Percentiles rank a stretch among this genome's conserved stretches.
Evolutionary conservation across 148 eudicot genomes (phyloP).

Genomic region (Euryodendron excelsum): DNA sequence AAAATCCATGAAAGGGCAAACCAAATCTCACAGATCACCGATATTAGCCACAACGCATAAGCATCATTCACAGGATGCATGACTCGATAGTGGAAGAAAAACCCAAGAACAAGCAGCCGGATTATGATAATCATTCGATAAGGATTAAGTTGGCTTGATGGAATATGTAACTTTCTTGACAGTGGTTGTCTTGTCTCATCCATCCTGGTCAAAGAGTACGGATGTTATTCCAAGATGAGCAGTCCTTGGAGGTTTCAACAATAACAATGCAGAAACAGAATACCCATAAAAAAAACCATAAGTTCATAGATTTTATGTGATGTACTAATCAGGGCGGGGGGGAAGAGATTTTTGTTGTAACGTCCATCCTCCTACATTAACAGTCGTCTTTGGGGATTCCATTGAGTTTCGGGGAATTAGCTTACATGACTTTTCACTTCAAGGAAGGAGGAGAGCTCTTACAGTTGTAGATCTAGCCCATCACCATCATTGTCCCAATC

Average conservation of each 20-base stretch:
- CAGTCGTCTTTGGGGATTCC: too few relatives aligned
- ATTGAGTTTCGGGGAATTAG: too few relatives aligned
- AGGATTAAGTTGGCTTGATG: conserved; percentile 37
- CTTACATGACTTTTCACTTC: neutral
- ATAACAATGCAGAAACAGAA: neutral
- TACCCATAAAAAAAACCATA: neutral
- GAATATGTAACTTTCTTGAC: conserved; percentile 36
- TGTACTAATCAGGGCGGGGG: too few relatives aligned
- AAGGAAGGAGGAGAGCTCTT: neutral
- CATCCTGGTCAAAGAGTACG: conserved; percentile 22
- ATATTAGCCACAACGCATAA: conserved; percentile 36
- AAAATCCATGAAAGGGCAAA: conserved; percentile 40
- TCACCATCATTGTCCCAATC: conserved; percentile 4
- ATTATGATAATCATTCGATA: conserved; percentile 32
- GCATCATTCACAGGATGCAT: conserved; percentile 34
- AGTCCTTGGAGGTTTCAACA: neutral
- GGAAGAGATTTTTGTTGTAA: too few relatives aligned
- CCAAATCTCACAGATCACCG: conserved; percentile 40
- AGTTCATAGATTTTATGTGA: too few relatives aligned
- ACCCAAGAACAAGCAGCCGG: conserved; percentile 27
- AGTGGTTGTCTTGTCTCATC: conserved; percentile 37
- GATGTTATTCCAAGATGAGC: neutral
- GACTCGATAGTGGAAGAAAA: conserved; percentile 38
- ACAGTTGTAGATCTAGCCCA: conserved; percentile 13
- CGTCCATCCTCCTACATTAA: too few relatives aligned